Percentiles rank a stretch among this genome's conserved stretches.
Evolutionary conservation across 441 rosid genomes (phyloP).

Genomic region (Pelargonium fulgidum): DNA sequence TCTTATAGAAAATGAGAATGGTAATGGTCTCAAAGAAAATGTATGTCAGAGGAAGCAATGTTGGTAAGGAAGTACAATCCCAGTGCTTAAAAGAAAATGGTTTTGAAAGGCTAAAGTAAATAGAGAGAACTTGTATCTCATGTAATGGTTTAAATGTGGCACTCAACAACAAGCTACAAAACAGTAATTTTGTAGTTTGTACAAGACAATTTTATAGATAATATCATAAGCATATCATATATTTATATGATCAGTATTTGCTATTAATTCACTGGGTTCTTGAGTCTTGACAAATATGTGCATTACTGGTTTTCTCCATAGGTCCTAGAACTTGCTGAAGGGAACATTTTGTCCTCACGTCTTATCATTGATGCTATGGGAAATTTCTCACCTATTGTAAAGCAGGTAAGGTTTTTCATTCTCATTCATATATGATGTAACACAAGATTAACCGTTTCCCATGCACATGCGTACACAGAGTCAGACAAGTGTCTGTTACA

Average conservation of each 20-base stretch:
- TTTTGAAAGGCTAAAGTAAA: neutral
- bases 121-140: too few relatives aligned
- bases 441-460: conserved; percentile 9
- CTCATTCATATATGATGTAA: conserved; percentile 10
- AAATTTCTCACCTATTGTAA: conserved; percentile 83
- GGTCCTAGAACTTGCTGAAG: conserved; percentile 69
- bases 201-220: neutral
- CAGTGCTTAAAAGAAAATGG: neutral
- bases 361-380: conserved; percentile 91
- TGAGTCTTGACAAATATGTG: neutral
- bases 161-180: too few relatives aligned
- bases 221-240: neutral
- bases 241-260: neutral
- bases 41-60: neutral
- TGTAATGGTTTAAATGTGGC: too few relatives aligned
- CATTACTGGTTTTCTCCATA: conserved; percentile 18
- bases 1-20: too few relatives aligned
- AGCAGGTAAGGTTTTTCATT: conserved; percentile 51
- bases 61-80: neutral
- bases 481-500: neutral
- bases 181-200: too few relatives aligned
- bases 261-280: neutral
- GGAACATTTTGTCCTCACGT: conserved; percentile 53
- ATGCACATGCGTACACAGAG: neutral
- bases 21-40: too few relatives aligned